Percentiles rank a stretch among this genome's conserved stretches.
These are phyloP conservation scores for Hirschfeldia incana DNA, from an alignment of 345 rosid genomes.

Conservation along the genomic window DNA sequence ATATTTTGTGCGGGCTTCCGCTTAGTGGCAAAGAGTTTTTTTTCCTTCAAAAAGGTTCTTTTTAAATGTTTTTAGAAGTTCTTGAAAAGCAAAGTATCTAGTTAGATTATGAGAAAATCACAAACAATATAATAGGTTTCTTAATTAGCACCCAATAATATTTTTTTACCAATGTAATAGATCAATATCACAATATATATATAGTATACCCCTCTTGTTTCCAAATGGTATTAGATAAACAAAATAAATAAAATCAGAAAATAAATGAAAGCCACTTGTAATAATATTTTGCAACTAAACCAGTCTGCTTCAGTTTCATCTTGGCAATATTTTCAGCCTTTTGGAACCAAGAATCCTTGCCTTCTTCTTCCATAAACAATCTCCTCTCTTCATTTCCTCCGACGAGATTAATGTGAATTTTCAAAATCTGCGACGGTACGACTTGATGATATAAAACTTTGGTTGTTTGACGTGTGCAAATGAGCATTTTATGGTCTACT, in stretches of 20 bases:
- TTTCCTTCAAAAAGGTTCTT: no score
- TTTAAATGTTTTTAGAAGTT: background rate
- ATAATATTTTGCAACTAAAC: slow-evolving; percentile 33
- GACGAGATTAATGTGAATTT: slow-evolving; percentile 56
- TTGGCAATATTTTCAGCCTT: slow-evolving; percentile 32
- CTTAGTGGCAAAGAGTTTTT: background rate
- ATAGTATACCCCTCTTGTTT: background rate
- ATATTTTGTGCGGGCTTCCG: background rate
- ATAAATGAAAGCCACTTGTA: slow-evolving; percentile 23
- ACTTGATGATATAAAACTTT: slow-evolving; percentile 70
- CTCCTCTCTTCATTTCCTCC: slow-evolving; percentile 29
- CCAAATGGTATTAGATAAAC: background rate
- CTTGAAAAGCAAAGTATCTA: background rate
- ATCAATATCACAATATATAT: background rate
- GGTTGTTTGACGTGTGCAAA: slow-evolving; percentile 71
- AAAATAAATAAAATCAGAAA: slow-evolving; percentile 26
- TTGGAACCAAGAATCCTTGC: slow-evolving; percentile 29
- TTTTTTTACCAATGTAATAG: background rate
- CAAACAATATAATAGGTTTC: background rate
- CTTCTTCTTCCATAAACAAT: slow-evolving; percentile 14
- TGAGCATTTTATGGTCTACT: slow-evolving; percentile 67
- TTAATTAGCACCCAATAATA: background rate
- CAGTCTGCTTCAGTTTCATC: slow-evolving; percentile 24
- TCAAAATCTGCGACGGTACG: slow-evolving; percentile 69
- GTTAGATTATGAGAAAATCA: background rate